Base-by-base conservation (phyloP, 176 grass and related monocot genomes). In the Bothriochloa decipiens region DNA sequence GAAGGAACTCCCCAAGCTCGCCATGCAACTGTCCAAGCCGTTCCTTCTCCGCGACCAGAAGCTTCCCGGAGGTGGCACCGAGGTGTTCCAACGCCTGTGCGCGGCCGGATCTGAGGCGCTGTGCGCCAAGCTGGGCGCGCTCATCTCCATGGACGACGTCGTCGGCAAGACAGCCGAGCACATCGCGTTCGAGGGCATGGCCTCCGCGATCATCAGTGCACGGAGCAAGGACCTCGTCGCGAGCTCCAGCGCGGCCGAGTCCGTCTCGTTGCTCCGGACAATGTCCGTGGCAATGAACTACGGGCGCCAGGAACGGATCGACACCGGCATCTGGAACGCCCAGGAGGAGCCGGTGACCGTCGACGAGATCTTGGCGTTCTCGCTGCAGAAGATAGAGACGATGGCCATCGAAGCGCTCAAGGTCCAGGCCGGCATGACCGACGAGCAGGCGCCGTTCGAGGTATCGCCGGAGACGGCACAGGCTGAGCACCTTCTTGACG, bases 171-270 rank as follows among this genome's bases (percentile, higher is more conserved):
- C 93, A 1, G 96, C 96, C 0, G 96, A 95, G 68, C 96, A 98
- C 23, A 91, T 95, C 63, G 96, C 93, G 28, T 93, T 98, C 27
- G 96, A 98, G 73, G 96, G 96, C 63, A 98, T 95, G 87, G 93
- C 93, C 8, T 87, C 95, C 20, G 91, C 89, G 47, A 93, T 98
- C 76, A 95, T 98, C 70, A 83, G 50, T 53, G 89, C 91, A 0
- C 60, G 96, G 43, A 88, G 83, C 83, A 95, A 91, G 79, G 91
- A 93, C 42, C 80, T 90, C 62, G 87, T 85, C 6, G 90, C 89
- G 17, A 94, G 70, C 82, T 87, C 89, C 43, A 95, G 86, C 58
- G 96, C 96, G 0, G 93, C 91, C 1, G 86, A 87, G 27, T 81
- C 87, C 16, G 89, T 95, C 1, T 85, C 81, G 1, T 0, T 82